Percentiles rank a stretch among this genome's conserved stretches.
phyloP scores from a whole-genome alignment of 495 filamentous ascomycete genomes.

The Neurospora terricola region DNA sequence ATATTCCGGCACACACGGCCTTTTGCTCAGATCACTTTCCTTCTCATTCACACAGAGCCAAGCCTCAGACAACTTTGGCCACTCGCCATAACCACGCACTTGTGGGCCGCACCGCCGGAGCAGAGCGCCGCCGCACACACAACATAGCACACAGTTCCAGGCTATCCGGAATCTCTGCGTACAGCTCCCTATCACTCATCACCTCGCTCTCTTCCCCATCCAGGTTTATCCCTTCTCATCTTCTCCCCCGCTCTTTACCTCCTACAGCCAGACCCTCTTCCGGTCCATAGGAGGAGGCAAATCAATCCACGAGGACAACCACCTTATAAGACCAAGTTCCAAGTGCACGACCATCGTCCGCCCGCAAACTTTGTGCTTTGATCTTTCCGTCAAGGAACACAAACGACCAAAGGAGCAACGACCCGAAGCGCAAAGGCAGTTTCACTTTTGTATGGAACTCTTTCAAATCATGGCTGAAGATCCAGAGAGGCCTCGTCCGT shows the following conservation, averaged over 20 bases:
- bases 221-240: background rate
- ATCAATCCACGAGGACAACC: background rate
- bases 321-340: background rate
- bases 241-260: background rate
- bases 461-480: background rate
- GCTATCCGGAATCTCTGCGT: background rate
- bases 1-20: background rate
- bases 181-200: background rate
- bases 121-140: background rate
- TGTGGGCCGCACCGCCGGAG: background rate
- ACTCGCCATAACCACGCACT: background rate
- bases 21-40: background rate
- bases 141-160: background rate
- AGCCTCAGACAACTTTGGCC: background rate
- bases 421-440: background rate
- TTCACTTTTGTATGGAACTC: background rate
- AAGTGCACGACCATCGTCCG: background rate
- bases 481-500: constrained; percentile 28
- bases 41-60: background rate
- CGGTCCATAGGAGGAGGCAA: background rate
- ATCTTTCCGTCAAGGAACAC: background rate
- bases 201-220: background rate
- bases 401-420: background rate
- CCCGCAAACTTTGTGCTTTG: background rate
- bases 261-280: background rate